Evolutionary conservation across 768 basidiomycete genomes (phyloP).

Genomic region (Rhizopogon vesiculosus): DNA sequence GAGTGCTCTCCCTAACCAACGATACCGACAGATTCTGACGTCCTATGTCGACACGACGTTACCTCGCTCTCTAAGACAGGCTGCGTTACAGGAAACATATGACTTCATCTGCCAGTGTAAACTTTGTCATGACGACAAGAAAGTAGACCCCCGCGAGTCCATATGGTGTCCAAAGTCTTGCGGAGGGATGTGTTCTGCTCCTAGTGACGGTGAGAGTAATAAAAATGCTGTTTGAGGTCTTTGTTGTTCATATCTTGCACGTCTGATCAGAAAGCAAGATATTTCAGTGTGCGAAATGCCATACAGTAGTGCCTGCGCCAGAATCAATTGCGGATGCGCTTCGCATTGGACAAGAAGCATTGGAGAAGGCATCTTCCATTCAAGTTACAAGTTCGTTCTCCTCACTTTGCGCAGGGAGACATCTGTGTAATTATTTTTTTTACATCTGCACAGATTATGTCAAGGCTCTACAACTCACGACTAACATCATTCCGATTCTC

Average conservation of each 20-base stretch:
- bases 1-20: not conserved
- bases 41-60: slow-evolving; percentile 85
- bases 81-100: slow-evolving; percentile 65
- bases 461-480: slow-evolving; percentile 55
- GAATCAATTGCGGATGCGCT: slow-evolving; percentile 58
- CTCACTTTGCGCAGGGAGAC: not conserved
- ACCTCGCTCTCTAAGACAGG: slow-evolving; percentile 50
- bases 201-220: slow-evolving; percentile 48
- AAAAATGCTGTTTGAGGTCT: not conserved
- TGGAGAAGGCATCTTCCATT: slow-evolving; percentile 63
- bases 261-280: slow-evolving; percentile 37
- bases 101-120: slow-evolving; percentile 70
- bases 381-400: slow-evolving; percentile 50
- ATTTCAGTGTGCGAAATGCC: slow-evolving; percentile 54
- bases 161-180: slow-evolving; percentile 68
- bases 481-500: slow-evolving; percentile 63
- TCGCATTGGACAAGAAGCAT: slow-evolving; percentile 66
- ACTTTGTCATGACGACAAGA: slow-evolving; percentile 38
- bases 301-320: slow-evolving; percentile 39
- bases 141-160: slow-evolving; percentile 61
- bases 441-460: slow-evolving; percentile 40
- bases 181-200: slow-evolving; percentile 57
- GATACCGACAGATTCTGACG: slow-evolving; percentile 58
- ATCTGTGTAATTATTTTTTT: not conserved
- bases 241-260: not conserved